These are phyloP conservation scores for Starmerella bombicola DNA, from an alignment of 805 yeast genomes.

Conservation along the genomic window DNA sequence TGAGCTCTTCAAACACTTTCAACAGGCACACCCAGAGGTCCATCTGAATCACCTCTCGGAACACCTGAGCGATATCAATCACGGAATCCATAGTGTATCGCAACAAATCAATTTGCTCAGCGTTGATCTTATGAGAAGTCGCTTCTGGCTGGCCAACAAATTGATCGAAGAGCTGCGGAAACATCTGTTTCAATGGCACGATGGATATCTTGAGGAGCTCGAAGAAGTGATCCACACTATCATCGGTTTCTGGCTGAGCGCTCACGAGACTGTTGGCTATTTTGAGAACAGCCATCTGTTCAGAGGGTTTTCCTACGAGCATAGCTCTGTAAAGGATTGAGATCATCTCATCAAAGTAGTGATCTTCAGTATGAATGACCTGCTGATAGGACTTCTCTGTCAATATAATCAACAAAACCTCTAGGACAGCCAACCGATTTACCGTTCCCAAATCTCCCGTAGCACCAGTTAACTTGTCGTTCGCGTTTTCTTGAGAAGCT, in stretches of 20 bases:
- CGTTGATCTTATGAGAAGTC: not conserved
- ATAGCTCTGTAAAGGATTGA: conserved; percentile 65
- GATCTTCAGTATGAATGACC: conserved; percentile 29
- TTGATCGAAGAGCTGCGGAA: conserved; percentile 48
- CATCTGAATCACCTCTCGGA: conserved; percentile 54
- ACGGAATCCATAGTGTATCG: conserved; percentile 39
- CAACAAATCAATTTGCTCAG: conserved; percentile 30
- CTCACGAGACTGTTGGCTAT: conserved; percentile 46
- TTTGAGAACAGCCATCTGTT: conserved; percentile 39
- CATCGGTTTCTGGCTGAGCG: conserved; percentile 34
- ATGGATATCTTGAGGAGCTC: conserved; percentile 63
- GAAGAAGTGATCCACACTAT: conserved; percentile 65
- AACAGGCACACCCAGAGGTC: conserved; percentile 65
- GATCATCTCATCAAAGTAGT: conserved; percentile 51
- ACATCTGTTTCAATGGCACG: conserved; percentile 44
- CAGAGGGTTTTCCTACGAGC: conserved; percentile 39
- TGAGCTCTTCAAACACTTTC: conserved; percentile 41
- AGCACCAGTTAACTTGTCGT: not conserved
- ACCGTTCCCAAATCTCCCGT: conserved; percentile 13
- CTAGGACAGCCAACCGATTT: conserved; percentile 30
- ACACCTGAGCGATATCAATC: conserved; percentile 48
- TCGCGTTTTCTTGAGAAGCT: not conserved
- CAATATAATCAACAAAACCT: conserved; percentile 45
- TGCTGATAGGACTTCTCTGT: conserved; percentile 45
- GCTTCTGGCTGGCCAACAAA: not conserved